Base-by-base conservation (phyloP, 208 protist species). In the Trypanosoma boissoni region DNA sequence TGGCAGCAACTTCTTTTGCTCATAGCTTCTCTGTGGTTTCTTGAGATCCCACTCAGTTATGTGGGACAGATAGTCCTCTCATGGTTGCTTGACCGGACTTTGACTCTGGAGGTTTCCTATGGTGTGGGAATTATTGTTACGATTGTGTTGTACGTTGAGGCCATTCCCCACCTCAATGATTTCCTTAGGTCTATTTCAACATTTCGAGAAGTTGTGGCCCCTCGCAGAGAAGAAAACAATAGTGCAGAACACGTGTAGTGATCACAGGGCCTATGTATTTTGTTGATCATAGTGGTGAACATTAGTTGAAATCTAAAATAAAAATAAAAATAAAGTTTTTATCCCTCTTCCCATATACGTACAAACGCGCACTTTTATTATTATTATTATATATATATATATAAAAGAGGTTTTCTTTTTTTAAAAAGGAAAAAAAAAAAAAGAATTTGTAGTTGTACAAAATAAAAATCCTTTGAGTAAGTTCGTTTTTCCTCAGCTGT, bases 1-100 rank as follows among this genome's bases (percentile, higher is more conserved):
- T 62, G 64, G 64, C 64, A 64, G 26, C 64, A 70, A 26, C 28
- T 70, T 20, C 24, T 70, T 14, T 20, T 70, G 37, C 44, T 70
- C 37, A 2, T 70, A 6, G 9, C 63, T 10, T 70, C 64, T 28
- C 1, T 63, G 9, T 29, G 46, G 18, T 24, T 46, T 44, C 7
- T 70, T 48, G 56, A 70, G 18, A 58, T 70, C 36, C 56, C 56
- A 20, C 64, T 70, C 8, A 46, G 37, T 37, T 70, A 70, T 31
- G 45, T 63, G 18, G 64, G 56, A 23, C 56, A 70, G 53, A 45
- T 70, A 45, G 2, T 58, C 2, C 27, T 64, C 0, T 62, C 56
- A 28, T 51, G 46, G 37, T 21, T 70, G 24, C 29, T 62, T 16
- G 58, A 58, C 37, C 62, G 32, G 39, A 12, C 26, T 14, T 58